Evolutionary conservation across 352 stramenopile genomes (phyloP).

Genomic region (Phytophthora pini): DNA sequence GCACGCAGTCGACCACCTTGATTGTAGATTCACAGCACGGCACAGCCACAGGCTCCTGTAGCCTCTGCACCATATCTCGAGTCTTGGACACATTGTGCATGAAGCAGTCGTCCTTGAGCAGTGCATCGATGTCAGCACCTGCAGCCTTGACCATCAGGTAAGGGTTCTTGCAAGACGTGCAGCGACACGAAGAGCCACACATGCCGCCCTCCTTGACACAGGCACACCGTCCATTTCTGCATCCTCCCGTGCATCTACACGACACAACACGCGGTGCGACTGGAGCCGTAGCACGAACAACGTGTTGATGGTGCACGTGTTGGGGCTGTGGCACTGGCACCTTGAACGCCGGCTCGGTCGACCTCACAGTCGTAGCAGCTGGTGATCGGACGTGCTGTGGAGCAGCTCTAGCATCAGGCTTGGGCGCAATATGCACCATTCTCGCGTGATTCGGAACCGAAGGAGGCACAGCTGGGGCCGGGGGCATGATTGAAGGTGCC

Average conservation of each 20-base stretch:
- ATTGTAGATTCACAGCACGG: constrained; percentile 66
- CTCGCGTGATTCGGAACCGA: constrained; percentile 16
- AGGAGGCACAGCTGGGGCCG: constrained; percentile 36
- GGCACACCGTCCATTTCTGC: constrained; percentile 80
- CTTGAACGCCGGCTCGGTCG: constrained; percentile 23
- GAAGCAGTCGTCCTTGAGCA: constrained; percentile 82
- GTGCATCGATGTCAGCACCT: constrained; percentile 74
- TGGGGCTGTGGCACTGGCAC: constrained; percentile 10
- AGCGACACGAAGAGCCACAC: constrained; percentile 77
- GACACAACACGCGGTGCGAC: constrained; percentile 60
- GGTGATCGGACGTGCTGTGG: constrained; percentile 21
- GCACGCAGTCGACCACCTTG: constrained; percentile 79
- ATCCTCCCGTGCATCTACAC: constrained; percentile 82
- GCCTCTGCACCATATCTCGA: constrained; percentile 78
- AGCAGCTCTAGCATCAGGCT: constrained; percentile 46
- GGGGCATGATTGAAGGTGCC: constrained; percentile 32
- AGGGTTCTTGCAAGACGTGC: constrained; percentile 89
- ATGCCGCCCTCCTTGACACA: constrained; percentile 87
- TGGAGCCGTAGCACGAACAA: constrained; percentile 18
- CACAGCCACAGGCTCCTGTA: constrained; percentile 72
- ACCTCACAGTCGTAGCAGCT: constrained; percentile 11
- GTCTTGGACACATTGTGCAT: constrained; percentile 91
- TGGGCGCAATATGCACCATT: constrained; percentile 84
- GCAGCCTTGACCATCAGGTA: constrained; percentile 84
- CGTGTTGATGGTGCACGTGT: constrained; percentile 15